Evolutionary conservation across 2,329 filamentous ascomycete species (phyloP), one percentile per base, ranked within the genome.

Genomic region (Pseudopithomyces maydicus): DNA sequence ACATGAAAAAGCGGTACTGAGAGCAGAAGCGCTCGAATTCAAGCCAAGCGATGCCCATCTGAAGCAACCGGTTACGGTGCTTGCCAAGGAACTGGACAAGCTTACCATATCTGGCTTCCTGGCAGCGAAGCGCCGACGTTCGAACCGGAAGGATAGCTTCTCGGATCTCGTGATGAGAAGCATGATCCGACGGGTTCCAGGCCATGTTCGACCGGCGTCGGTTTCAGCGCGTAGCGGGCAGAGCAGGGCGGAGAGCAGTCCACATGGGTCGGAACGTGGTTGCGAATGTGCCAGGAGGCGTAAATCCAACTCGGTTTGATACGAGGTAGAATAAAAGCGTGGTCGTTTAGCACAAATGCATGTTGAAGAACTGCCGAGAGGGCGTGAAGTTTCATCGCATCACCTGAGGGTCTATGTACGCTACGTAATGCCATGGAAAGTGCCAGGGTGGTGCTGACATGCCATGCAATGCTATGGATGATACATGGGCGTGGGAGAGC

Each of bases 11-110:
- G 64, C 63, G 2, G 20, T 38, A 8, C 58, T 72, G 17, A 67
- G 63, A 38, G 63, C 71, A 1, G 59, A 58, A 17, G 72, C 72
- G 36, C 52, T 57, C 12, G 54, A 53, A 7, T 74, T 75, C 42
- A 46, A 68, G 49, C 68, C 71, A 2, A 55, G 42, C 41, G 36
- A 26, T 12, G 43, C 17, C 6, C 39, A 53, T 36, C 51, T 29
- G 19, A n/a, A 22, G 20, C 44, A 53, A 3, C 23, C n/a, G n/a
- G 43, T 58, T 14, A 42, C 54, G 8, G 29, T 19, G 8, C 7
- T 47, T 26, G 10, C 54, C 10, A 45, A 22, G 39, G 47, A 58
- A 14, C 32, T 67, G 14, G 61, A 66, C 44, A 63, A 61, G 41
- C 60, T 68, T 20, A 66, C 60, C 54, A 62, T 68, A 29, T 62